These are phyloP conservation scores for Debaryomycetaceae sp. DNA, from an alignment of 1,139 yeast genomes.

Conservation along the genomic window DNA sequence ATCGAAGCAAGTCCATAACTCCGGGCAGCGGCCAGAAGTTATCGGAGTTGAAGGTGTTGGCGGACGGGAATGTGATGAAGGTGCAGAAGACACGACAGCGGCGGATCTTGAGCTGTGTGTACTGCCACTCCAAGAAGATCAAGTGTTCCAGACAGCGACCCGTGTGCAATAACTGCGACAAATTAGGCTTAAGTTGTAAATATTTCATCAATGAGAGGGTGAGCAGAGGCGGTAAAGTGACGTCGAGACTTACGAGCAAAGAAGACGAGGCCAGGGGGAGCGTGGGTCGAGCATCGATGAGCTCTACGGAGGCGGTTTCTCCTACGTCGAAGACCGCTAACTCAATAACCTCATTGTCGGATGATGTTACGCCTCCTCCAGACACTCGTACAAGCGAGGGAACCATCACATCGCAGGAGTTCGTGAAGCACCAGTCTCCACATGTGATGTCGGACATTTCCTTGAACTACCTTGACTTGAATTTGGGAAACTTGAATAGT, in stretches of 20 bases:
- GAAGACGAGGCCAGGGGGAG: background rate
- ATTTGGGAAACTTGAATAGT: background rate
- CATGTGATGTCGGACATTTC: slow-evolving; percentile 4
- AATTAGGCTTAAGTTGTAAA: slow-evolving; percentile 42
- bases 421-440: background rate
- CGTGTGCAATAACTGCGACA: slow-evolving; percentile 49
- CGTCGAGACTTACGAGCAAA: slow-evolving; percentile 12
- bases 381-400: background rate
- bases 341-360: background rate
- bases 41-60: slow-evolving; percentile 8
- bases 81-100: slow-evolving; percentile 60
- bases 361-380: background rate
- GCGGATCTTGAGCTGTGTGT: slow-evolving; percentile 53
- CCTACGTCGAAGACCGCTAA: background rate
- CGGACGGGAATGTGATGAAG: slow-evolving; percentile 49
- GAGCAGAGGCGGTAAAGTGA: slow-evolving; percentile 45
- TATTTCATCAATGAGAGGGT: slow-evolving; percentile 56
- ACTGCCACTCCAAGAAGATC: slow-evolving; percentile 61
- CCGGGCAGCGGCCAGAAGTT: slow-evolving; percentile 1
- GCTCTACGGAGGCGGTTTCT: background rate
- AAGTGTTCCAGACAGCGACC: slow-evolving; percentile 53
- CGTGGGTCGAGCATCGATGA: background rate
- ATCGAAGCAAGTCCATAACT: background rate
- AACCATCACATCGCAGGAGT: background rate
- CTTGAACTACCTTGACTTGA: slow-evolving; percentile 4